Base-by-base conservation (phyloP, 2,329 filamentous ascomycete species). In the Colletotrichum sp. region DNA sequence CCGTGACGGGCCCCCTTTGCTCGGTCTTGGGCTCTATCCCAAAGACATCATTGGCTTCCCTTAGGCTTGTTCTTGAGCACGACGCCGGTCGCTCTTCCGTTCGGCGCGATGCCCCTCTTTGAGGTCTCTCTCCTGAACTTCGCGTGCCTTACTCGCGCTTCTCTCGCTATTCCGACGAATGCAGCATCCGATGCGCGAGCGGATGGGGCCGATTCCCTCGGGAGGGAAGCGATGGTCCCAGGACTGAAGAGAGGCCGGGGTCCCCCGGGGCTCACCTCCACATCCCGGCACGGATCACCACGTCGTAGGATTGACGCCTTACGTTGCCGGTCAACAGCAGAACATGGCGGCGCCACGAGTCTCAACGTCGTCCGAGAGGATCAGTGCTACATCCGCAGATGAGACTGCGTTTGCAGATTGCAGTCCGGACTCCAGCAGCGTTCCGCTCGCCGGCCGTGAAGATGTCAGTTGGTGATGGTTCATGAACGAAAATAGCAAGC, bases 261-360 rank as follows among this genome's bases (percentile, higher is more conserved):
- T 60, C 16, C 24, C 18, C 62, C 60, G 36, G 59, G 57, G 24
- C 26, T n/a, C 57, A 12, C 55, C 55, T 68, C 63, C 63, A 69
- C 65, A 28, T 28, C 39, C 74, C 74, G 64, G 64, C 70, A 69
- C 74, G 57, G 74, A 59, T 65, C 73, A 30, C 57, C 57, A 57
- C 36, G 10, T 34, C 24, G 26, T 49, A 32, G 49, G 36, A 39
- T 36, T n/a, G 68, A 28, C 73, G n/a, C 21, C 55, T 52, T 7
- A 52, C 28, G 70, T 76, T 74, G 74, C 70, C 59, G 59, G 59
- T 39, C 70, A 59, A 73, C 73, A 26, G 36, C 26, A 49, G 44
- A 36, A 34, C 65, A 72, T 68, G 73, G 73, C 70, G 73, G 57
- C 70, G 64, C 73, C 73, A 73, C 73, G 44, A 60, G 70, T 73